These are phyloP conservation scores for Tetrapisispora taiwanensis DNA, from an alignment of 805 yeast genomes.

Conservation along the genomic window DNA sequence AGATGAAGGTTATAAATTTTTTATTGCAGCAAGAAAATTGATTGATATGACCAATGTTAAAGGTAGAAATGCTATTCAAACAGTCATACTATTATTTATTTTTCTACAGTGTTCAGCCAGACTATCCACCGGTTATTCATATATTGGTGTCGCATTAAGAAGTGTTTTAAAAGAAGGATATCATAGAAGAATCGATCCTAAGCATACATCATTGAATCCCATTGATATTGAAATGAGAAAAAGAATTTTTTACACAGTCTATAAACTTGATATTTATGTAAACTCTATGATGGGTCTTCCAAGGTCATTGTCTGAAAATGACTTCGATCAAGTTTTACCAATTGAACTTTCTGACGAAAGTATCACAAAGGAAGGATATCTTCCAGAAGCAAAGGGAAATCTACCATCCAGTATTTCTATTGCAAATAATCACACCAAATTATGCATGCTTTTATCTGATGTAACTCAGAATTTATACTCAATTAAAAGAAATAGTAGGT, in stretches of 20 bases:
- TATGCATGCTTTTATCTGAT: slow-evolving; percentile 59
- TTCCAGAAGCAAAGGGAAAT: slow-evolving; percentile 18
- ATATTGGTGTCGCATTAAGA: slow-evolving; percentile 80
- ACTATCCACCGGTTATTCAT: slow-evolving; percentile 80
- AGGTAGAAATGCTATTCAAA: slow-evolving; percentile 73
- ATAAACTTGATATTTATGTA: slow-evolving; percentile 83
- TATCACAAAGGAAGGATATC: slow-evolving; percentile 50
- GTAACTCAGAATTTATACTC: slow-evolving; percentile 71
- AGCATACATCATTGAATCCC: slow-evolving; percentile 36
- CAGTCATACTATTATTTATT: slow-evolving; percentile 75
- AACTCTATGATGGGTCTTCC: slow-evolving; percentile 87
- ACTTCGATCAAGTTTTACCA: slow-evolving; percentile 81
- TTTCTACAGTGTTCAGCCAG: slow-evolving; percentile 82
- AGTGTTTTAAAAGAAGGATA: slow-evolving; percentile 79
- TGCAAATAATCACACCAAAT: slow-evolving; percentile 75
- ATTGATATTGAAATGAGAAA: slow-evolving; percentile 80
- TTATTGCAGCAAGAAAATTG: slow-evolving; percentile 74
- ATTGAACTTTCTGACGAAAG: slow-evolving; percentile 78
- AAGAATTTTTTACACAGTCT: slow-evolving; percentile 78
- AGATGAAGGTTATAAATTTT: slow-evolving; percentile 71
- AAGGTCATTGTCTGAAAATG: slow-evolving; percentile 61
- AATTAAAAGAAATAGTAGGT: slow-evolving; percentile 22
- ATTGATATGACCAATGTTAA: slow-evolving; percentile 82
- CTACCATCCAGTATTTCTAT: slow-evolving; percentile 36
- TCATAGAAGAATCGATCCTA: slow-evolving; percentile 56